These are phyloP conservation scores for Jacaranda mimosifolia DNA, from an alignment of 257 asterid species.

Conservation along the genomic window DNA sequence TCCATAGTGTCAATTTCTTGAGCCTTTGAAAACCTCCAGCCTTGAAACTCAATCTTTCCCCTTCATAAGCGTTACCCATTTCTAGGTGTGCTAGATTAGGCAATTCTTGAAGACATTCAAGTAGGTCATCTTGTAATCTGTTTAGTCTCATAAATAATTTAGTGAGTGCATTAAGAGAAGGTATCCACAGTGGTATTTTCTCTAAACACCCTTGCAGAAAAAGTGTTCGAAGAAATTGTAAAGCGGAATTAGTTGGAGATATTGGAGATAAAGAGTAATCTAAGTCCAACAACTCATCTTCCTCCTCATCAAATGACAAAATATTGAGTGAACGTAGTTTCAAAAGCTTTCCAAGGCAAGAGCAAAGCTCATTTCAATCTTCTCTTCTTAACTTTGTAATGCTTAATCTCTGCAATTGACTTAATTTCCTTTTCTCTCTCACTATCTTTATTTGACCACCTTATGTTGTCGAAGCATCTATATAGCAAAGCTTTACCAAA, in stretches of 20 bases:
- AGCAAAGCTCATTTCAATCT: conserved; percentile 46
- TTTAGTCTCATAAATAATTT: background rate
- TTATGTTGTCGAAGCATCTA: no score
- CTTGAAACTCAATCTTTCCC: background rate
- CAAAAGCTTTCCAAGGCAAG: conserved; percentile 31
- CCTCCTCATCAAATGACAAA: background rate
- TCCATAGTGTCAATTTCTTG: no score
- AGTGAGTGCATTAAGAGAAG: background rate
- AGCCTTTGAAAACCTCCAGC: no score
- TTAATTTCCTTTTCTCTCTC: background rate
- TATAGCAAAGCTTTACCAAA: no score
- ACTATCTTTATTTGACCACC: no score
- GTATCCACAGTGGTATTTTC: conserved; percentile 40
- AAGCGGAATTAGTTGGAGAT: background rate
- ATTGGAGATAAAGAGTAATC: background rate
- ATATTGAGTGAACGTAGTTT: background rate
- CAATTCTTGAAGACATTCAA: background rate
- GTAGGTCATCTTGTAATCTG: conserved; percentile 21
- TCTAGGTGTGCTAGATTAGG: background rate
- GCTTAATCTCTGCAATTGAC: no score
- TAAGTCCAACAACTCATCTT: background rate
- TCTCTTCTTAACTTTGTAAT: conserved; percentile 24
- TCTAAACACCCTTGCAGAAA: background rate
- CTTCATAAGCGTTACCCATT: conserved; percentile 3
- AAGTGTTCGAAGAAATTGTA: conserved; percentile 7